Evolutionary conservation across 768 basidiomycete species (phyloP), one percentile per base, ranked within the genome.

Genomic region (Suillus weaverae): DNA sequence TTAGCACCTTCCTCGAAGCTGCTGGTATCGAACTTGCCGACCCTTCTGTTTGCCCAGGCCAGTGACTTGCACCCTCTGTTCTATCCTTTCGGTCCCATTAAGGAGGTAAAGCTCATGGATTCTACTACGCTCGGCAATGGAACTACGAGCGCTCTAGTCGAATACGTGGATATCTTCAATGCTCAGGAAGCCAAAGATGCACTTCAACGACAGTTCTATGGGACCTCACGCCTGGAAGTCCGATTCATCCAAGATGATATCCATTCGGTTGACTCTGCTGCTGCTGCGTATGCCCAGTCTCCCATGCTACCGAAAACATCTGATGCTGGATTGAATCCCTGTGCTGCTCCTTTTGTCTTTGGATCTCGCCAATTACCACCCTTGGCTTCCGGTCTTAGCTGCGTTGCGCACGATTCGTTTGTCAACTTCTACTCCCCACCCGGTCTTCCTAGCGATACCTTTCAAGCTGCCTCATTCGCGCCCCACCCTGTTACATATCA

Each of bases 41-140:
- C 83, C 35, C 69, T 90, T 50, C 76, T 92, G 48, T 92, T 92
- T 73, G 85, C 88, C 63, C 84, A 89, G 71, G 75, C 79, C 54
- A 81, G 84, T 60, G 91, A 92, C 70, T 75, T 92, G 67, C 83
- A 89, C 60, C 90, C 90, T n/a, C 80, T 92, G 44, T 83, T 92
- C 64, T 85, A 81, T 73, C 91, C 91, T 30, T 92, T 88, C 70
- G 91, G 91, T 16, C 77, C 81, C 36, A 85, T 91, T 72, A 86
- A 86, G 70, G 84, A 84, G 62, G 81, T 92, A 61, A 84, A 85
- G 67, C 81, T 81, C 46, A 64, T 88, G 14, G 75, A 81, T 38
- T 56, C 73, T 43, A 35, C 65, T 16, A 68, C 64, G 33, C 72
- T 80, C n/a, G 72, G 72, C 44, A 76, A 78, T 39, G 80, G 79